Base-by-base conservation (phyloP, 2,329 filamentous ascomycete genomes). In the Xylaria digitata region DNA sequence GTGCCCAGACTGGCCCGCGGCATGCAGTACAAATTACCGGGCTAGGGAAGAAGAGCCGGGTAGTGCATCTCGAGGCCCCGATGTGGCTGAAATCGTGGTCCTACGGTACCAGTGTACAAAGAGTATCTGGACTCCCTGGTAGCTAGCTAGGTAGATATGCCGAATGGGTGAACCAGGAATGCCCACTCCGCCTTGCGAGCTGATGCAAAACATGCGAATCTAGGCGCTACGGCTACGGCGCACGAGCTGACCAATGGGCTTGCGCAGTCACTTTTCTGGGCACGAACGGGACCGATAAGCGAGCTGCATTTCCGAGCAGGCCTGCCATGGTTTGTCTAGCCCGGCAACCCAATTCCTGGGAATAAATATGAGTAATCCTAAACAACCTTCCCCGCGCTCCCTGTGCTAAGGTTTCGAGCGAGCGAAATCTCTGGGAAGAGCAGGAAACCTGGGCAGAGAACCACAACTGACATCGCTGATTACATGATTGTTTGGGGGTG, bases 221-320 rank as follows among this genome's bases (percentile, higher is more conserved):
- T 37, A 26, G 49, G 56, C 52, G 49, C 64, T 59, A 52, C 65
- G 42, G 49, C 52, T 42, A 54, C 30, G 13, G 42, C 40, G 46
- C 60, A 52, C 58, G 23, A 54, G 58, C 48, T 45, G 65, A 23
- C 46, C 42, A 66, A 65, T 67, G 19, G 34, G 26, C 46, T 40
- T 50, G 37, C 61, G n/a, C 19, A 34, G 45, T 53, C 50, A 23
- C 26, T 54, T 45, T 23, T 21, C 67, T 65, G 37, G 52, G 45
- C 32, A 65, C 48, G 56, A 60, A 61, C 55, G 67, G 58, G 19
- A 42, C 65, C 67, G 67, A 69, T 69, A 67, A 67, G 67, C 64
- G 67, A 69, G 65, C 50, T 63, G 67, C 65, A 65, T 60, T 63
- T 60, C 65, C 61, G 52, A 65, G 23, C 54, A n/a, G 43, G 34